Percentiles rank a stretch among this genome's conserved stretches.
phyloP scores from a whole-genome alignment of 2,329 filamentous ascomycete genomes.

The Eutypa lata region DNA sequence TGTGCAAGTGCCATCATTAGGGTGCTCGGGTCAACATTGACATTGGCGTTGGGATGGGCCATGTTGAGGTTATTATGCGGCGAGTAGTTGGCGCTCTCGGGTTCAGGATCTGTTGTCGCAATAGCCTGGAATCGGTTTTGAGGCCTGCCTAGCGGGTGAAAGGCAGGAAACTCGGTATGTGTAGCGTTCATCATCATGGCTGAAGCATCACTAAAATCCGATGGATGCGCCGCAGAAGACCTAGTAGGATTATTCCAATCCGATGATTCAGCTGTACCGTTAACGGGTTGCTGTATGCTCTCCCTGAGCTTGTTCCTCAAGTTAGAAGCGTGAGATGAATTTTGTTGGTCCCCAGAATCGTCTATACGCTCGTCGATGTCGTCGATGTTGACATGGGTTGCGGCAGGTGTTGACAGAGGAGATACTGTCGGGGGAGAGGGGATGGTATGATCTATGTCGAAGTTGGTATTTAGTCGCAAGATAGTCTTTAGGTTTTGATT shows the following conservation, averaged over 20 bases:
- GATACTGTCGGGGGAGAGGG: slow-evolving; percentile 32
- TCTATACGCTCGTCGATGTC: slow-evolving; percentile 23
- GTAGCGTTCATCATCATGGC: neutral
- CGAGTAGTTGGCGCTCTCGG: slow-evolving; percentile 18
- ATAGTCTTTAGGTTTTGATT: neutral
- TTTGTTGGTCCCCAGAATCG: slow-evolving; percentile 9
- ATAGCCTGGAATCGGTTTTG: slow-evolving; percentile 25
- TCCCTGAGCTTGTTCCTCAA: neutral
- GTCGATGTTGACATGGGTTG: slow-evolving; percentile 26
- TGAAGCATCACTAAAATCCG: neutral
- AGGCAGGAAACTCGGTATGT: neutral
- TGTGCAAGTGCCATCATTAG: slow-evolving; percentile 29
- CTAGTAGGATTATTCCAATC: neutral
- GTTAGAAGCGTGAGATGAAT: neutral
- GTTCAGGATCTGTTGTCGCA: slow-evolving; percentile 30
- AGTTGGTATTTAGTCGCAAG: slow-evolving; percentile 1
- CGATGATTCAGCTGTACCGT: neutral
- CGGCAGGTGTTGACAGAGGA: slow-evolving; percentile 32
- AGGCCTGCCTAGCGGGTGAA: slow-evolving; percentile 1
- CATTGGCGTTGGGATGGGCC: slow-evolving; percentile 23
- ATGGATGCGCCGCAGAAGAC: neutral
- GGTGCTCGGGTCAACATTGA: slow-evolving; percentile 29
- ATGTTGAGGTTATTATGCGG: slow-evolving; percentile 16
- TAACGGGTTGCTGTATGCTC: neutral
- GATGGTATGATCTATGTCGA: slow-evolving; percentile 20